Conservation (phyloP, 257 asterid genomes). For the Solanum gracilifrons region DNA sequence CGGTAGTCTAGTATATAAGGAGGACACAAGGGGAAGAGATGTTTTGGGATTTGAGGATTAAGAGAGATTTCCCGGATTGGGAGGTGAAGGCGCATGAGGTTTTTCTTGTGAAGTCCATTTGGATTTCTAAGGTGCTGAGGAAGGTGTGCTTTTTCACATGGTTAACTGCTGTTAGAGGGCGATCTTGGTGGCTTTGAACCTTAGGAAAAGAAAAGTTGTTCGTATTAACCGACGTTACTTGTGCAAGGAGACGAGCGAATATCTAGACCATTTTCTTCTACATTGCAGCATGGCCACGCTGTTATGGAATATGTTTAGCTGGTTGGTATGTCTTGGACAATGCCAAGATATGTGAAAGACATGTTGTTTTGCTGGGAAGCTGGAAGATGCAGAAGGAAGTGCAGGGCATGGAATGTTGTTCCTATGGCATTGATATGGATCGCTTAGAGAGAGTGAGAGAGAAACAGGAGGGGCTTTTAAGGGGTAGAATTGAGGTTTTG, state of each 20-base stretch:
- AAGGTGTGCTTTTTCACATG: neutral
- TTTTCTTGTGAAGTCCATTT: neutral
- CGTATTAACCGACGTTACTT: neutral
- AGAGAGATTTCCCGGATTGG: neutral
- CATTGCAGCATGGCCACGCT: neutral
- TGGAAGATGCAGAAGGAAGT: neutral
- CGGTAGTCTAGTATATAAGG: neutral
- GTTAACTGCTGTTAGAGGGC: neutral
- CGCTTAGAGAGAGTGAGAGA: neutral
- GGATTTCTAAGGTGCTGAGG: neutral
- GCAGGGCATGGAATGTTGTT: neutral
- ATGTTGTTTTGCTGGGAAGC: neutral
- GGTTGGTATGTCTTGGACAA: neutral
- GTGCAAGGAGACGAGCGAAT: neutral
- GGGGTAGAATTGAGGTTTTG: neutral
- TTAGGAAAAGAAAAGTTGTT: neutral
- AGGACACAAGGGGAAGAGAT: neutral
- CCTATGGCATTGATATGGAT: neutral
- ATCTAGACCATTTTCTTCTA: neutral
- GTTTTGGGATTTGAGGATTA: neutral
- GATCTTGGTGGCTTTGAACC: neutral
- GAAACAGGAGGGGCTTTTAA: neutral
- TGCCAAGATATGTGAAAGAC: neutral
- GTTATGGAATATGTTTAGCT: neutral
- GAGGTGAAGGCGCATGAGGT: neutral